These are phyloP conservation scores for Helminthosporium solani DNA, from an alignment of 2,329 filamentous ascomycete species.

Conservation along the genomic window DNA sequence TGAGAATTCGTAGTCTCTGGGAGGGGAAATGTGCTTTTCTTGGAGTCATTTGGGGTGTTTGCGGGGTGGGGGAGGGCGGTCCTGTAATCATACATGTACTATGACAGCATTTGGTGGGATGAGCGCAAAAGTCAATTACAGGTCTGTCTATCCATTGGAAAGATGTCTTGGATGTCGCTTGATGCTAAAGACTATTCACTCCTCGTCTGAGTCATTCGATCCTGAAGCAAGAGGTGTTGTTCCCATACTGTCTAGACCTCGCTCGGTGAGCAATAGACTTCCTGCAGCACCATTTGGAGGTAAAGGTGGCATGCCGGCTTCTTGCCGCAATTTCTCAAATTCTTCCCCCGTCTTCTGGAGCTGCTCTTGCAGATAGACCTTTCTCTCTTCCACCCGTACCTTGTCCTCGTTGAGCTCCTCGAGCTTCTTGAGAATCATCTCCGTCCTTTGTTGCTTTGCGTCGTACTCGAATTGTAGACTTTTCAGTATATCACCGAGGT, in stretches of 20 bases:
- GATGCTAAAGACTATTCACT: slow-evolving; percentile 18
- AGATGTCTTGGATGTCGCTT: not conserved
- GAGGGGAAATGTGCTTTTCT: not conserved
- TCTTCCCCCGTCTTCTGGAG: slow-evolving; percentile 77
- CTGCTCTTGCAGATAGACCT: slow-evolving; percentile 76
- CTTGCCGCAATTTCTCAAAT: slow-evolving; percentile 60
- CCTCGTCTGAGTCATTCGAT: slow-evolving; percentile 27
- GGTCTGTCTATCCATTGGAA: not conserved
- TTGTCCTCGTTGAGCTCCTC: slow-evolving; percentile 69
- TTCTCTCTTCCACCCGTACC: slow-evolving; percentile 64
- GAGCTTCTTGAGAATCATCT: slow-evolving; percentile 62
- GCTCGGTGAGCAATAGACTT: slow-evolving; percentile 29
- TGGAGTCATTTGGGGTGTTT: slow-evolving; percentile 2
- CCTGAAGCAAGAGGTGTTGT: slow-evolving; percentile 33
- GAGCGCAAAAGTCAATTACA: not conserved
- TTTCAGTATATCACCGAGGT: slow-evolving; percentile 66
- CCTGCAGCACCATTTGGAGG: slow-evolving; percentile 30
- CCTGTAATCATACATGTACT: not conserved
- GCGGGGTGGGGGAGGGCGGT: not conserved
- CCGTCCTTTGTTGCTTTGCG: slow-evolving; percentile 61
- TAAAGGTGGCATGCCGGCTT: slow-evolving; percentile 46
- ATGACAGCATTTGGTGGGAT: not conserved
- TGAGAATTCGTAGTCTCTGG: slow-evolving; percentile 54
- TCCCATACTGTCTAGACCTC: slow-evolving; percentile 40
- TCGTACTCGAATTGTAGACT: slow-evolving; percentile 62